Conservation (phyloP, 2,329 filamentous ascomycete genomes). For the Pyrenochaeta sp. region DNA sequence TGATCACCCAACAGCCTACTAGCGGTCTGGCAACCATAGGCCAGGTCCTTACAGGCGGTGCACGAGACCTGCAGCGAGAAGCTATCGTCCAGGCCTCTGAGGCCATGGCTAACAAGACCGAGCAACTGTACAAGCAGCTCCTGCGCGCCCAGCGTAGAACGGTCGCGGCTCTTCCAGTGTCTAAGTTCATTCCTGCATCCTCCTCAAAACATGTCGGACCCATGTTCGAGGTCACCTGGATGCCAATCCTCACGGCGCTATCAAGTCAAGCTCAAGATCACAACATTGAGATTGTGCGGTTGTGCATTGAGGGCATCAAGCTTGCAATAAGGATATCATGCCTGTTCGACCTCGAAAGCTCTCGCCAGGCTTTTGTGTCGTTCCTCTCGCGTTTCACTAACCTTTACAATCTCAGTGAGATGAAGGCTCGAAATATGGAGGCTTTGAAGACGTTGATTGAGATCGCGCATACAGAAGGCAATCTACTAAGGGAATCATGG, state of each 20-base stretch:
- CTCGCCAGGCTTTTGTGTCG: constrained; percentile 92
- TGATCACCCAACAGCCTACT: constrained; percentile 62
- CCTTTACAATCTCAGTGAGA: constrained; percentile 92
- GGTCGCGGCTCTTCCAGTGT: constrained; percentile 71
- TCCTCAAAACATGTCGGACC: constrained; percentile 95
- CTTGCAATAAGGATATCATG: constrained; percentile 93
- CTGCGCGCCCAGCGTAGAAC: constrained; percentile 89
- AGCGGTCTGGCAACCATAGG: constrained; percentile 81
- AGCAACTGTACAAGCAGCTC: constrained; percentile 91
- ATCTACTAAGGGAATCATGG: constrained; percentile 89
- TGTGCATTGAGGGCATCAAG: constrained; percentile 96
- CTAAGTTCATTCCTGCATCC: constrained; percentile 86
- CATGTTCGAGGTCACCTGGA: constrained; percentile 99
- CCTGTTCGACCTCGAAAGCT: constrained; percentile 91
- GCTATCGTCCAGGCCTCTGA: constrained; percentile 95
- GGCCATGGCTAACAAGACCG: constrained; percentile 83
- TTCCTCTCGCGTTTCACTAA: constrained; percentile 94
- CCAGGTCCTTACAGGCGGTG: constrained; percentile 89
- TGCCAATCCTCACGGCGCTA: constrained; percentile 96
- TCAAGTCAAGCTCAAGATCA: constrained; percentile 95
- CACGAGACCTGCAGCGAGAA: constrained; percentile 89
- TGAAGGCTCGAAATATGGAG: constrained; percentile 95
- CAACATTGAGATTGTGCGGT: constrained; percentile 87
- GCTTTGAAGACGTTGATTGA: constrained; percentile 91
- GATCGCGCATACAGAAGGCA: constrained; percentile 90